Conservation (phyloP, 768 basidiomycete species). For the Kwoniella botswanensis region DNA sequence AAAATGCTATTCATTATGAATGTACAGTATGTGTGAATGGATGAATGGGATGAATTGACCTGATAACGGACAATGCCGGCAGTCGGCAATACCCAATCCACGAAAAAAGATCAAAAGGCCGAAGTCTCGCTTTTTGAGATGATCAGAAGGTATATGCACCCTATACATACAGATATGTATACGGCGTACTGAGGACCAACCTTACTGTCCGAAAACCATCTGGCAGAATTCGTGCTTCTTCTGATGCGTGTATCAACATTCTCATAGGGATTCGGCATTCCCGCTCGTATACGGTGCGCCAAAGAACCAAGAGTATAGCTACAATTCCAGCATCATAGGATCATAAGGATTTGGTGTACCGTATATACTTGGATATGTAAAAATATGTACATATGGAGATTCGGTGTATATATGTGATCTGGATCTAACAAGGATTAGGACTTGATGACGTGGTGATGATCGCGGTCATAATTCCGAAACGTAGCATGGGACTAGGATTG, state of each 20-base stretch:
- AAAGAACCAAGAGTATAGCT: no score
- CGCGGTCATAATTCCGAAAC: not conserved
- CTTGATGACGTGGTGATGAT: not conserved
- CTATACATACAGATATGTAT: not conserved
- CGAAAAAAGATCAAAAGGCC: not conserved
- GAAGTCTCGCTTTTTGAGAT: not conserved
- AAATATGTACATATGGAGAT: not conserved
- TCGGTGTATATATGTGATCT: not conserved
- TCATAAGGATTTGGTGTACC: no score
- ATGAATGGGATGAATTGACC: not conserved
- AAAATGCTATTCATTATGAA: no score
- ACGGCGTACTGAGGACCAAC: not conserved
- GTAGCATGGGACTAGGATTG: not conserved
- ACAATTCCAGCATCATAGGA: no score
- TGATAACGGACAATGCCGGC: not conserved
- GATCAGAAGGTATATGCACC: not conserved
- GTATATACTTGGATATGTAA: no score
- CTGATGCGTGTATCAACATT: no score
- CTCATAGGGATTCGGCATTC: no score
- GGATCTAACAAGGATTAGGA: not conserved
- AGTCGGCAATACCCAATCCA: not conserved
- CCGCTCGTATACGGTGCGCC: no score
- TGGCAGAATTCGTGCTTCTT: no score
- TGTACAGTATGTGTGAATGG: no score
- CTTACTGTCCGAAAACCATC: no score